Evolutionary conservation across 1,139 yeast genomes (phyloP), one percentile per base, ranked within the genome.

Genomic region (Pichia sp.): DNA sequence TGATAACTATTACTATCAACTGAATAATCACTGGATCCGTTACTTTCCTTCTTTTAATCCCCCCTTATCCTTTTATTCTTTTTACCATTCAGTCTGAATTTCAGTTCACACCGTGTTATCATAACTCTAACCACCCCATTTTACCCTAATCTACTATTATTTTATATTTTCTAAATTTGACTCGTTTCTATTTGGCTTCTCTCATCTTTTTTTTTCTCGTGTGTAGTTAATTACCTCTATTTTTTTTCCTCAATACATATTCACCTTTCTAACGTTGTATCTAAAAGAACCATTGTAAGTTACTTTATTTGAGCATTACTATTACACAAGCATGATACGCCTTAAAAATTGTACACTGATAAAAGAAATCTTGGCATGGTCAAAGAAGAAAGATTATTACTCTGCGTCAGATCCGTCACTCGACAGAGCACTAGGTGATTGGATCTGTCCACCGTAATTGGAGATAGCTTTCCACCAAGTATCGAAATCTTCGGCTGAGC

Each of bases 381-480:
- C 4, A 47, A 47, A 36, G 19, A 19, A 19, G 13, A 8, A 11
- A 38, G 29, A 26, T 38, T 16, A 4, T 16, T 19, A 11, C n/a
- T 36, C 49, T n/a, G 34, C 19, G 13, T 48, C 45, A 42, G 36
- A 10, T 11, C 43, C 50, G 29, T 44, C 42, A 6, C 44, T 40
- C 5, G 44, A 41, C 2, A 29, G 16, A 42, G 26, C 36, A 42
- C 43, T 26, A 19, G 42, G 16, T 8, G 19, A 4, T 29, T 47
- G 40, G 13, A 42, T 40, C 6, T n/a, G 23, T 3, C 43, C 42
- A 13, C 23, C 45, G 32, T 13, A 29, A 8, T 30, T 26, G 10
- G 56, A 42, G 5, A 56, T 47, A 5, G 77, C 78, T 15, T 67
- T 68, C 64, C 75, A 72, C 83, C 83, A 79, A 3, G 69, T 70